Conservation (phyloP, 352 stramenopile species). For the Plasmopara halstedii region DNA sequence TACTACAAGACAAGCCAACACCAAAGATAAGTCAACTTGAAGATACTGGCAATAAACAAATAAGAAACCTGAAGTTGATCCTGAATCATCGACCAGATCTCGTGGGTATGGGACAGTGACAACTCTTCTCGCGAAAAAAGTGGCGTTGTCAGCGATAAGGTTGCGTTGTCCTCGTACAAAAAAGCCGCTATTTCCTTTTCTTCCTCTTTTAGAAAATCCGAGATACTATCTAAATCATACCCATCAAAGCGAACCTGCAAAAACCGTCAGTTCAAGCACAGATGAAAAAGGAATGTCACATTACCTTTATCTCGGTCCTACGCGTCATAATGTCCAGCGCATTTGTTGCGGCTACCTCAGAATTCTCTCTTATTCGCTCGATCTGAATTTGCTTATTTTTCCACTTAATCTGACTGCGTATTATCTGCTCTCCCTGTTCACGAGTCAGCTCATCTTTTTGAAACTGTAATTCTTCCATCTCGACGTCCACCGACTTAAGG, state of each 20-base stretch:
- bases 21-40: too few relatives aligned
- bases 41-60: not conserved
- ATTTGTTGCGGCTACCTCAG: constrained; percentile 23
- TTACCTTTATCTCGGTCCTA: constrained; percentile 51
- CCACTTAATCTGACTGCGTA: constrained; percentile 29
- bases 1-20: constrained; percentile 17
- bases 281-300: not conserved
- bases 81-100: constrained; percentile 28
- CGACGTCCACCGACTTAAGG: constrained; percentile 22
- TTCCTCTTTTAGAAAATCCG: constrained; percentile 24
- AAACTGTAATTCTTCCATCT: constrained; percentile 20
- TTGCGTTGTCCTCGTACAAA: constrained; percentile 24
- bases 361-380: constrained; percentile 26
- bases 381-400: constrained; percentile 30
- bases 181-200: constrained; percentile 31
- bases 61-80: constrained; percentile 31
- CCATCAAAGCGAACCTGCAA: constrained; percentile 31
- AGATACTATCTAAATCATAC: constrained; percentile 29
- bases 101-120: constrained; percentile 12
- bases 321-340: constrained; percentile 43
- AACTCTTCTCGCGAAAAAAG: constrained; percentile 31
- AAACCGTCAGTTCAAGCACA: constrained; percentile 1
- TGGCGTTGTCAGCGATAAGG: constrained; percentile 28
- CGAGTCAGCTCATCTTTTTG: constrained; percentile 6
- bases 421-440: constrained; percentile 11